Conservation (phyloP, 2,329 filamentous ascomycete species). For the Volutella citrinella region DNA sequence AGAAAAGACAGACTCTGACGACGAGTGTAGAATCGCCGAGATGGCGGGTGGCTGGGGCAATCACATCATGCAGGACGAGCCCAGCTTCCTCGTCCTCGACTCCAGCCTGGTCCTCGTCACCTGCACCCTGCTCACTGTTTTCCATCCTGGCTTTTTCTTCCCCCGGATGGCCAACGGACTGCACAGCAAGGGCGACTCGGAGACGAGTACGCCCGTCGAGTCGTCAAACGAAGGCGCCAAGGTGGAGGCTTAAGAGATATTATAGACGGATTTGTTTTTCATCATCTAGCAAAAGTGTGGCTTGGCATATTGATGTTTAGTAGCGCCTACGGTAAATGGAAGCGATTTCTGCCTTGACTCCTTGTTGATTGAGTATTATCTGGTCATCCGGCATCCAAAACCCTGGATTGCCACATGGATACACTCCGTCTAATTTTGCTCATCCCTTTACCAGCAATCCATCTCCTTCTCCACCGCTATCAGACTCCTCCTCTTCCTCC, state of each 20-base stretch:
- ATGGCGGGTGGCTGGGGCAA: conserved; percentile 65
- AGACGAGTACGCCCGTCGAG: conserved; percentile 23
- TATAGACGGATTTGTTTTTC: conserved; percentile 1
- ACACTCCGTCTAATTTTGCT: too few species aligned
- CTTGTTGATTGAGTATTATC: too few species aligned
- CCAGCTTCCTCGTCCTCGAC: conserved; percentile 58
- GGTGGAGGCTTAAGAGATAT: conserved; percentile 16
- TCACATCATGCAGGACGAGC: conserved; percentile 60
- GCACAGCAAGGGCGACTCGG: conserved; percentile 18
- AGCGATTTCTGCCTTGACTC: too few species aligned
- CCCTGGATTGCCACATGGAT: too few species aligned
- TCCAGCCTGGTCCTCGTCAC: conserved; percentile 48
- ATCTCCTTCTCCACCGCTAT: conserved; percentile 44
- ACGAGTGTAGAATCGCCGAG: conserved; percentile 59
- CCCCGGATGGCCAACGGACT: conserved; percentile 45
- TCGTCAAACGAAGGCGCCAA: conserved; percentile 25
- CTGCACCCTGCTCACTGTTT: conserved; percentile 46
- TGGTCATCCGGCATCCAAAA: too few species aligned
- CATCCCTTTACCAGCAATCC: conserved; percentile 37
- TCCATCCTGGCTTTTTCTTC: conserved; percentile 55
- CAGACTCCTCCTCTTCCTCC: conserved; percentile 45
- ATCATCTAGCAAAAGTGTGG: neutral
- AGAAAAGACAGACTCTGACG: too few species aligned
- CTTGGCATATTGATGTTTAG: neutral
- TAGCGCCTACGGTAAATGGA: too few species aligned